Base-by-base conservation (phyloP, 2,329 filamentous ascomycete species). In the Talaromyces sp. region DNA sequence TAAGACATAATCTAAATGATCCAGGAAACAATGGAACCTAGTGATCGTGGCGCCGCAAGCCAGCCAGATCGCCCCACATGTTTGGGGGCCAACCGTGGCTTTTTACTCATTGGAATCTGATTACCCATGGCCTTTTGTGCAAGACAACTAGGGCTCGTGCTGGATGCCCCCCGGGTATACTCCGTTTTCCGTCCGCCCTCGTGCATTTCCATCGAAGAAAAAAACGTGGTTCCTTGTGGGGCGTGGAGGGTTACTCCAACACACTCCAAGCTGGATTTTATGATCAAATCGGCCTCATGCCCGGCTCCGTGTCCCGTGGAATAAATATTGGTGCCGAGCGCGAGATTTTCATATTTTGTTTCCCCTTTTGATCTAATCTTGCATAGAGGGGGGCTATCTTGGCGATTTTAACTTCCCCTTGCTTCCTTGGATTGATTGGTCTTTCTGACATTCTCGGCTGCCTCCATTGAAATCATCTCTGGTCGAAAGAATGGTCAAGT, bases 401-500 rank as follows among this genome's bases (percentile, higher is more conserved):
- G 40, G 40, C 40, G 9, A 40, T 43, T 24, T 45, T n/a, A n/a
- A 17, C 37, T 46, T 49, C 48, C 20, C 40, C 22, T 52, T 47
- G 27, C 24, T 39, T 32, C 20, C 41, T 10, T n/a, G 13, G 20
- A 17, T 33, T 32, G 7, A 32, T 35, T 6, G 16, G 3, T 13
- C 30, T 32, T 33, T 44, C 27, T 27, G 19, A 19, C 6, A 24
- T 41, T 27, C 8, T 3, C 14, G 11, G 37, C 43, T 37, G 30
- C 14, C 24, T 29, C 37, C 32, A 47, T 19, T 16, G 27, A 14
- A 19, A 42, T 30, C 17, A 29, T 48, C 37, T 37, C 22, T 45
- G 47, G 33, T 49, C 44, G 20, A 16, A 50, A 44, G 27, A 20
- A 55, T 60, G 49, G 49, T 49, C 32, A 39, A 47, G 16, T 27